Evolutionary conservation across 1,284 basidiomycete genomes (phyloP).

Genomic region (Macrocystidia cucumis): DNA sequence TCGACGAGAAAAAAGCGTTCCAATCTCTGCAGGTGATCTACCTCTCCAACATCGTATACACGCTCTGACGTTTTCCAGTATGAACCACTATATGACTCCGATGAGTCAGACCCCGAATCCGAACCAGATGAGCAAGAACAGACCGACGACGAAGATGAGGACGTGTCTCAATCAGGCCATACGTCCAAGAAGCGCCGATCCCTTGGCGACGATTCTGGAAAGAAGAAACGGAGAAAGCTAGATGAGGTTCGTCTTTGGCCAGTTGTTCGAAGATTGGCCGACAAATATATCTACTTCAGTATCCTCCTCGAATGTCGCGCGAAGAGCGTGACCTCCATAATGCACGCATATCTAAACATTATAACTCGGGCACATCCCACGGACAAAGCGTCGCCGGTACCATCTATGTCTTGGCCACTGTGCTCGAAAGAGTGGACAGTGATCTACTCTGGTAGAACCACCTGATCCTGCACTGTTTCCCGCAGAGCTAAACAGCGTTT

Average conservation of each 20-base stretch:
- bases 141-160: slow-evolving; percentile 39
- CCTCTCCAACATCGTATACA: neutral
- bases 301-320: slow-evolving; percentile 46
- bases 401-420: slow-evolving; percentile 86
- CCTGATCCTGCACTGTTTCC: neutral
- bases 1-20: slow-evolving; percentile 66
- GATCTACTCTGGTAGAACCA: slow-evolving; percentile 79
- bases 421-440: slow-evolving; percentile 87
- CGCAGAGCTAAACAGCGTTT: slow-evolving; percentile 2
- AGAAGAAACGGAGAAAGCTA: slow-evolving; percentile 40
- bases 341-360: slow-evolving; percentile 72
- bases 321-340: slow-evolving; percentile 64
- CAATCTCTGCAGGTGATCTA: slow-evolving; percentile 67
- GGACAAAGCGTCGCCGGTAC: slow-evolving; percentile 88
- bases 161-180: slow-evolving; percentile 36
- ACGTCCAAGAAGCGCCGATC: slow-evolving; percentile 53
- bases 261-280: no score
- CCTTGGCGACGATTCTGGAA: slow-evolving; percentile 30
- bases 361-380: slow-evolving; percentile 78
- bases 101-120: slow-evolving; percentile 46
- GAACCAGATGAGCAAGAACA: slow-evolving; percentile 39
- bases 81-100: slow-evolving; percentile 66
- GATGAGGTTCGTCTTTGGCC: slow-evolving; percentile 31
- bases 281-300: slow-evolving; percentile 12
- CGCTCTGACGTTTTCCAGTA: slow-evolving; percentile 38